phyloP scores from a whole-genome alignment of 352 stramenopile species.

The Thraustotheca clavata region DNA sequence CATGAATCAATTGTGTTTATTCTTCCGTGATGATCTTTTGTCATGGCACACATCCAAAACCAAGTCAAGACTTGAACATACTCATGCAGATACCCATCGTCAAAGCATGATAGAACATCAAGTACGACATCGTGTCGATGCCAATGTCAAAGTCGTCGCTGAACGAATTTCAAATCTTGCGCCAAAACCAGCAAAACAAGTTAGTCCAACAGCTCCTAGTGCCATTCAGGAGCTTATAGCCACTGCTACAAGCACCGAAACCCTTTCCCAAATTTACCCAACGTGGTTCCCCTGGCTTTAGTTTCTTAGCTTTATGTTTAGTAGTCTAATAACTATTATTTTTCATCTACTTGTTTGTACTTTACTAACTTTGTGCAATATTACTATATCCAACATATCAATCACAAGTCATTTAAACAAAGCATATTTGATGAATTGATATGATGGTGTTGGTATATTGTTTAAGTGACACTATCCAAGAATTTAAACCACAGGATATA shows the following conservation, averaged over 20 bases:
- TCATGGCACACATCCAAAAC: conserved; percentile 85
- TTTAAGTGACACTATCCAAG: no score
- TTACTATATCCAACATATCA: no score
- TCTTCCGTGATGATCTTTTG: conserved; percentile 83
- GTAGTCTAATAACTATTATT: not conserved
- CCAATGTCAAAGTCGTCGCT: conserved; percentile 77
- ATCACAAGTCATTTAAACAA: no score
- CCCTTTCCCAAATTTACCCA: conserved; percentile 78
- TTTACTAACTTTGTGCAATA: not conserved
- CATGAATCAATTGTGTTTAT: conserved; percentile 79
- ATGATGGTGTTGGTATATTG: no score
- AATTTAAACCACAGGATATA: no score
- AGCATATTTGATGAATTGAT: no score
- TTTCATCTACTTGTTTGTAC: not conserved
- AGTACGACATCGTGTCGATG: conserved; percentile 76
- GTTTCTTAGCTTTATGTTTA: no score
- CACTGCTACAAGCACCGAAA: conserved; percentile 70
- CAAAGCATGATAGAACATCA: conserved; percentile 42
- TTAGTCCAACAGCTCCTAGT: conserved; percentile 32
- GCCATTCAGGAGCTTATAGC: conserved; percentile 65
- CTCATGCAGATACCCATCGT: conserved; percentile 37
- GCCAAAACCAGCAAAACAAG: conserved; percentile 31
- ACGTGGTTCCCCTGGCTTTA: conserved; percentile 85
- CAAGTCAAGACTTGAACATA: conserved; percentile 25
- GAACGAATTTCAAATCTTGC: conserved; percentile 70